Evolutionary conservation across 495 filamentous ascomycete genomes (phyloP).

Genomic region (Tuber microsphaerosporum): DNA sequence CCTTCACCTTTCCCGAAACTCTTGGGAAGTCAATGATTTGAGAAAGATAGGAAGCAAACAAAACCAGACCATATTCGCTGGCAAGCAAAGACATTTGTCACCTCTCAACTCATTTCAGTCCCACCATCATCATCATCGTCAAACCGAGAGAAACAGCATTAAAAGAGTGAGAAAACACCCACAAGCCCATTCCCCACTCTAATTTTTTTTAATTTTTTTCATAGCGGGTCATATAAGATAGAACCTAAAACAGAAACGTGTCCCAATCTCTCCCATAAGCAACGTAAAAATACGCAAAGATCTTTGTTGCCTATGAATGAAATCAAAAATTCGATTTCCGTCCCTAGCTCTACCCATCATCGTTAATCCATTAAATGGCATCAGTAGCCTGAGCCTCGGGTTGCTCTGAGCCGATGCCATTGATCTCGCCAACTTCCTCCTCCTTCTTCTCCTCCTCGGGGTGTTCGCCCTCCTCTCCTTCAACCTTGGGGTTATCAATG

Average conservation of each 20-base stretch:
- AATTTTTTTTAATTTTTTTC: neutral
- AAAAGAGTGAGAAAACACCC: neutral
- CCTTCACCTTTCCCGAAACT: slow-evolving; percentile 14
- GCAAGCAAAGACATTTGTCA: neutral
- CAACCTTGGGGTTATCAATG: slow-evolving; percentile 98
- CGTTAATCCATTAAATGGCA: slow-evolving; percentile 1
- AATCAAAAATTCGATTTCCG: neutral
- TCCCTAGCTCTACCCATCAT: neutral
- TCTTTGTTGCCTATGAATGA: neutral
- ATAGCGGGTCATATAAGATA: slow-evolving; percentile 4
- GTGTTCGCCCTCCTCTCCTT: slow-evolving; percentile 52
- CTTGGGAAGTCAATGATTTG: slow-evolving; percentile 4
- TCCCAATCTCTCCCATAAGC: slow-evolving; percentile 3
- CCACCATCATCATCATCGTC: neutral
- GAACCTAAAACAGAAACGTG: neutral
- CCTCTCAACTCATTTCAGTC: slow-evolving; percentile 5
- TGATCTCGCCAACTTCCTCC: slow-evolving; percentile 9
- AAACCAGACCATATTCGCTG: slow-evolving; percentile 1
- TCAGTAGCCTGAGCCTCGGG: neutral
- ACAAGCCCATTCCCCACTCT: neutral
- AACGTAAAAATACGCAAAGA: neutral
- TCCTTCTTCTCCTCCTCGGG: slow-evolving; percentile 43
- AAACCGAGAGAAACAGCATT: neutral
- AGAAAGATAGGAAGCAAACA: slow-evolving; percentile 3
- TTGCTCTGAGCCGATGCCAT: neutral